A percentile compares a stretch with the other conserved stretches of the same genome.
Evolutionary conservation across 208 protist species (phyloP).

Genomic region (Crithidia bombi): DNA sequence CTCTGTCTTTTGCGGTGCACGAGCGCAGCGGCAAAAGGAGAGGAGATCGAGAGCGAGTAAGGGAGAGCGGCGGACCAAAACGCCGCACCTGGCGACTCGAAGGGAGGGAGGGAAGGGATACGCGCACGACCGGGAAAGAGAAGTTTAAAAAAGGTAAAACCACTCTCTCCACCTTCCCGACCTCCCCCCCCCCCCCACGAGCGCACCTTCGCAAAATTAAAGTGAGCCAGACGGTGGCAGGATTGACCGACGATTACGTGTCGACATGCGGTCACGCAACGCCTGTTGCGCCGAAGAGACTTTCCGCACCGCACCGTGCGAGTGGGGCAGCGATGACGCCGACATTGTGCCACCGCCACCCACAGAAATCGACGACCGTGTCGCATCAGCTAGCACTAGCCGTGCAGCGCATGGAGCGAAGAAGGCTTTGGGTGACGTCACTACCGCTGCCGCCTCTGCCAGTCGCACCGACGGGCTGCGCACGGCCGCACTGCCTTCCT

Average conservation of each 20-base stretch:
- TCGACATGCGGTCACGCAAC: neutral
- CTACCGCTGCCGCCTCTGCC: neutral
- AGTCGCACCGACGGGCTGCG: constrained; percentile 10
- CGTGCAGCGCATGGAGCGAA: constrained; percentile 1
- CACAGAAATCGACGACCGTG: neutral
- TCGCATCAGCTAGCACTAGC: neutral
- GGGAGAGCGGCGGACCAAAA: no score
- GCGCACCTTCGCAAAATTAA: no score
- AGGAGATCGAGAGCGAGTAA: neutral
- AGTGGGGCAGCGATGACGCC: neutral
- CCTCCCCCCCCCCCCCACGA: no score
- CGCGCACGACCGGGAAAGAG: no score
- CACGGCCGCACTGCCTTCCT: constrained; percentile 12
- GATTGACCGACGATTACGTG: no score
- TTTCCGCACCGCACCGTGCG: neutral
- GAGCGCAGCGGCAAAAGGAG: neutral
- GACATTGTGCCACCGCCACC: no score
- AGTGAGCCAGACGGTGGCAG: no score
- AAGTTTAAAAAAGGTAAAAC: no score
- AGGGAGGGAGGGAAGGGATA: no score
- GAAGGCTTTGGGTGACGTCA: neutral
- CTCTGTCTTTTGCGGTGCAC: no score
- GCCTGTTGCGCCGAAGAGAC: constrained; percentile 15
- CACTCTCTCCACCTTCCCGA: no score
- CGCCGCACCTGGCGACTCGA: no score